A percentile compares a stretch with the other conserved stretches of the same genome.
phyloP scores from a whole-genome alignment of 805 yeast genomes.

The Saturnispora diversa region DNA sequence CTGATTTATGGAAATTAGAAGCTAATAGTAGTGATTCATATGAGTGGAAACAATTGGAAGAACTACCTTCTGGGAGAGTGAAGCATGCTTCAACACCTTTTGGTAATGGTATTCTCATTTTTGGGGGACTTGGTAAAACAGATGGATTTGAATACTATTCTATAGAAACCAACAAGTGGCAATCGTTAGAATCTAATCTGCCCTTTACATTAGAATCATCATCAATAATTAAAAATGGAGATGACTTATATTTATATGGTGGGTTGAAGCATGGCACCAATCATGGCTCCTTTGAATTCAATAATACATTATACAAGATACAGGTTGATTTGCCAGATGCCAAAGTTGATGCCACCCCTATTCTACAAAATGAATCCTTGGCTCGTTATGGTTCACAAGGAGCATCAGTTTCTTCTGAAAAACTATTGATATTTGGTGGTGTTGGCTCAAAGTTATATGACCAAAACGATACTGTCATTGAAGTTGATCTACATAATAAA shows the following conservation, averaged over 20 bases:
- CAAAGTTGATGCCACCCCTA: constrained; percentile 17
- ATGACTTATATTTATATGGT: constrained; percentile 40
- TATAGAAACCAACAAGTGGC: constrained; percentile 10
- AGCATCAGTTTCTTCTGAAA: background rate
- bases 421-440: constrained; percentile 17
- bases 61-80: constrained; percentile 39
- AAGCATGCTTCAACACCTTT: constrained; percentile 40
- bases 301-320: constrained; percentile 31
- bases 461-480: constrained; percentile 31
- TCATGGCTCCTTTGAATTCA: constrained; percentile 21
- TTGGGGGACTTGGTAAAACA: constrained; percentile 38
- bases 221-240: constrained; percentile 9
- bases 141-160: constrained; percentile 22
- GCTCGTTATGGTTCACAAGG: constrained; percentile 39
- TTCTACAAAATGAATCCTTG: constrained; percentile 27
- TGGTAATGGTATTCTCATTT: constrained; percentile 33
- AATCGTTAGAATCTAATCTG: background rate
- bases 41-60: constrained; percentile 35
- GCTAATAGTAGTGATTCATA: constrained; percentile 10
- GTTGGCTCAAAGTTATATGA: constrained; percentile 28
- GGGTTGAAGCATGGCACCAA: constrained; percentile 29
- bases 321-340: constrained; percentile 12
- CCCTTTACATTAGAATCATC: constrained; percentile 6
- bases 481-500: constrained; percentile 23
- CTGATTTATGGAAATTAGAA: constrained; percentile 38